Percentiles rank a stretch among this genome's conserved stretches.
phyloP scores from a whole-genome alignment of 805 yeast genomes.

The Hanseniaspora mollemarum region DNA sequence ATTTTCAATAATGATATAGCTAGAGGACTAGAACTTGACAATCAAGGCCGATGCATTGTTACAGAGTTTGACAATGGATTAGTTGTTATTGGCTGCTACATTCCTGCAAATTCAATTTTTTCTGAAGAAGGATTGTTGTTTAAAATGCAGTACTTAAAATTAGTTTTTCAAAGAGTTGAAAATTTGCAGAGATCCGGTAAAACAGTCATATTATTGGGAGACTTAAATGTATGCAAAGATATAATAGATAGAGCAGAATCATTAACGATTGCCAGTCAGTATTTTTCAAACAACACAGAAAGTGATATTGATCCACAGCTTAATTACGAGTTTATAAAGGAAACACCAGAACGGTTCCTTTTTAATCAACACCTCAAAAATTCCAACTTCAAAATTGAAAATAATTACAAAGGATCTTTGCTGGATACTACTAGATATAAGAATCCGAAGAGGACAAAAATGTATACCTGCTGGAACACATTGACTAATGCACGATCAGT shows the following conservation, averaged over 20 bases:
- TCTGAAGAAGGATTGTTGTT: conserved; percentile 55
- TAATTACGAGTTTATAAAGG: conserved; percentile 26
- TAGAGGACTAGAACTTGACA: conserved; percentile 43
- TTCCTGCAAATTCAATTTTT: conserved; percentile 80
- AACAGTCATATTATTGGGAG: conserved; percentile 74
- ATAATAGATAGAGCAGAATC: conserved; percentile 72
- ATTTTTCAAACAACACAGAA: conserved; percentile 14
- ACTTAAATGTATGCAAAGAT: conserved; percentile 71
- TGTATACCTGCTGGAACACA: conserved; percentile 92
- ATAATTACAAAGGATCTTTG: conserved; percentile 35
- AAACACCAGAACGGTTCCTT: conserved; percentile 34
- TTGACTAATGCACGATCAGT: conserved; percentile 61
- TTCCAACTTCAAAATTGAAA: conserved; percentile 21
- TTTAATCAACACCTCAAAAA: conserved; percentile 38
- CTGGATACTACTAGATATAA: conserved; percentile 47
- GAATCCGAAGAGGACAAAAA: conserved; percentile 43
- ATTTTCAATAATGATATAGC: conserved; percentile 31
- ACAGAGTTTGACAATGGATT: conserved; percentile 56
- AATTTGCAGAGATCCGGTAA: conserved; percentile 48
- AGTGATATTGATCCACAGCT: conserved; percentile 30
- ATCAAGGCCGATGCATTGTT: conserved; percentile 75
- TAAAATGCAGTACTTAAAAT: conserved; percentile 45
- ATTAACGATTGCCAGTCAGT: conserved; percentile 25
- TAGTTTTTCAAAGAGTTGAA: conserved; percentile 51
- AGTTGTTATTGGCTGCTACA: conserved; percentile 59